These are phyloP conservation scores for Zymoseptoria passerinii DNA, from an alignment of 2,329 filamentous ascomycete genomes.

Conservation along the genomic window DNA sequence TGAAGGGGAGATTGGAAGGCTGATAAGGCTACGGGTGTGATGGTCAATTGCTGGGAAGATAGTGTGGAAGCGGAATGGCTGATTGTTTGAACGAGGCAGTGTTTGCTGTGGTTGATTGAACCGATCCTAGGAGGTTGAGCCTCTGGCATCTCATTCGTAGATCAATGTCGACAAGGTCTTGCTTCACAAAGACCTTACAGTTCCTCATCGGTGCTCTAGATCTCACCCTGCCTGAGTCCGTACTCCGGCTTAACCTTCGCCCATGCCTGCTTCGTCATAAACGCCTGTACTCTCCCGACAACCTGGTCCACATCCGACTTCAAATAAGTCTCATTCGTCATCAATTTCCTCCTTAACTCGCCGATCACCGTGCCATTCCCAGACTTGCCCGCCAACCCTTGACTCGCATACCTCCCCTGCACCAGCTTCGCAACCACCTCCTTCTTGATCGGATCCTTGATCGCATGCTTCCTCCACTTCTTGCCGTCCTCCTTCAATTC, in stretches of 20 bases:
- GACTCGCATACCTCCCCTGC: not conserved
- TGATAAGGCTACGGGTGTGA: not conserved
- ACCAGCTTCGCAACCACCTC: not conserved
- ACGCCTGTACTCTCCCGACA: not conserved
- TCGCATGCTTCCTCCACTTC: not conserved
- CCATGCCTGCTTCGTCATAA: not conserved
- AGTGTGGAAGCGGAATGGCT: not conserved
- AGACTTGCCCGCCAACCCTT: not conserved
- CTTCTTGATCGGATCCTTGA: not conserved
- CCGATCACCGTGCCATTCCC: not conserved
- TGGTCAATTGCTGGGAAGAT: not conserved
- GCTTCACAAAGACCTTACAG: too few species aligned
- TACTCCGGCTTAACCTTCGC: not conserved
- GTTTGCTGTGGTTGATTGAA: too few species aligned
- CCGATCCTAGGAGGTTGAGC: too few species aligned
- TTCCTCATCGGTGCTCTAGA: not conserved
- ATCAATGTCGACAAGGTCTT: too few species aligned
- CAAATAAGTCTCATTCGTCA: conserved; percentile 22
- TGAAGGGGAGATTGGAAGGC: not conserved
- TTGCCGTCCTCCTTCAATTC: not conserved
- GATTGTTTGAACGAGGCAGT: too few species aligned
- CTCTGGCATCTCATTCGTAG: too few species aligned
- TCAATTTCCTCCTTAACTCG: conserved; percentile 14
- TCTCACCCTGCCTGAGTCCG: not conserved
- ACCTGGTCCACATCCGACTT: conserved; percentile 18